A percentile compares a stretch with the other conserved stretches of the same genome.
These are phyloP conservation scores for Fragilaria radians DNA, from an alignment of 108 stramenopile species.

Conservation along the genomic window DNA sequence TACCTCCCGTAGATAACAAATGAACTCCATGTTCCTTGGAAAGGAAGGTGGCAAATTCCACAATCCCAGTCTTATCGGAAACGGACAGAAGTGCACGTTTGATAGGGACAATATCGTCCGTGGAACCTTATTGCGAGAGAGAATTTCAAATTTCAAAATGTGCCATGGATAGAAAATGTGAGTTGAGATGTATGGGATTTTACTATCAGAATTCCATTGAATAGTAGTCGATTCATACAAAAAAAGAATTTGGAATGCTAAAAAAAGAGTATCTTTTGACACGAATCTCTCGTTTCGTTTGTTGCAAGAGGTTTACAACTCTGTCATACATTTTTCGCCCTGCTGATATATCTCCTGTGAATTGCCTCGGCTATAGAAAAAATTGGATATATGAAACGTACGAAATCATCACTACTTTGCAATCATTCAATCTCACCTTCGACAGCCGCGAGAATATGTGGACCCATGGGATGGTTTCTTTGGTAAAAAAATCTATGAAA, in stretches of 20 bases:
- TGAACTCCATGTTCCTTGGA: conserved; percentile 76
- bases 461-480: too few species aligned
- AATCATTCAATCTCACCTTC: too few species aligned
- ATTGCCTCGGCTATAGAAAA: too few species aligned
- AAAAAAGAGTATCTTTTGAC: background rate
- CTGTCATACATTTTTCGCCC: too few species aligned
- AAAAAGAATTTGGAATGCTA: background rate
- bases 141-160: background rate
- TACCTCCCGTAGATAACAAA: conserved; percentile 97
- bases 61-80: conserved; percentile 94
- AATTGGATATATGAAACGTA: too few species aligned
- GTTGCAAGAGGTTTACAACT: background rate
- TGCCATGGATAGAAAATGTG: background rate
- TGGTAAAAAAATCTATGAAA: too few species aligned
- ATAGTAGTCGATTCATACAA: background rate
- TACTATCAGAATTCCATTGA: background rate
- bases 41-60: conserved; percentile 85
- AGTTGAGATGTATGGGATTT: conserved; percentile 1
- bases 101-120: conserved; percentile 77
- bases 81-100: conserved; percentile 91
- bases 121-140: too few species aligned
- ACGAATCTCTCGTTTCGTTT: background rate
- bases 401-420: too few species aligned
- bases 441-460: background rate
- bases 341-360: too few species aligned